Evolutionary conservation across 2,329 filamentous ascomycete genomes (phyloP).

Genomic region (Colletotrichum chlorophyti): DNA sequence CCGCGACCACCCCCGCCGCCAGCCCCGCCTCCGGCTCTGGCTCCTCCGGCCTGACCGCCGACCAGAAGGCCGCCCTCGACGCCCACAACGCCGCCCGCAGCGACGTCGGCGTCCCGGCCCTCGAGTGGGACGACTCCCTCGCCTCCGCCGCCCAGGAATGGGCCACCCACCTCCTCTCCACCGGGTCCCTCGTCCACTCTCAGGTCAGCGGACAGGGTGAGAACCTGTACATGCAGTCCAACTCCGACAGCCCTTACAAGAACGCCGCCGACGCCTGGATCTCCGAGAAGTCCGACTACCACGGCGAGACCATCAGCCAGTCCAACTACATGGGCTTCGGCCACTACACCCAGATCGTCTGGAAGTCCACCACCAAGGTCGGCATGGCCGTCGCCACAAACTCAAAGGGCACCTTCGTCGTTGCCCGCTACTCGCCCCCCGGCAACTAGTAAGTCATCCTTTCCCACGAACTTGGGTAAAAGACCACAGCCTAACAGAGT

Average conservation of each 20-base stretch:
- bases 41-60: conserved; percentile 23
- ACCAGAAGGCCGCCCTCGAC: conserved; percentile 26
- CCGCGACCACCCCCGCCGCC: conserved; percentile 25
- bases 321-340: conserved; percentile 33
- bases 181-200: conserved; percentile 28
- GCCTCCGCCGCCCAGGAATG: conserved; percentile 35
- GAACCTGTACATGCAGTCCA: conserved; percentile 30
- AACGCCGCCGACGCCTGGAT: conserved; percentile 26
- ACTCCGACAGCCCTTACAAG: conserved; percentile 12
- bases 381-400: conserved; percentile 38
- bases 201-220: conserved; percentile 18
- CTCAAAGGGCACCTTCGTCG: conserved; percentile 38
- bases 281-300: conserved; percentile 23
- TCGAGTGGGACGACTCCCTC: conserved; percentile 36
- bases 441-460: conserved; percentile 37
- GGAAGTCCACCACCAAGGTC: conserved; percentile 39
- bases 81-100: conserved; percentile 27
- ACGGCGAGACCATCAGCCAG: conserved; percentile 24
- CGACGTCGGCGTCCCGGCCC: conserved; percentile 21
- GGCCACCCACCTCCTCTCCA: conserved; percentile 22
- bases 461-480: background rate
- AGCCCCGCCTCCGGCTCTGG: conserved; percentile 2
- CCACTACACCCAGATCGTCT: conserved; percentile 40
- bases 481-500: background rate
- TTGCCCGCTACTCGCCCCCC: conserved; percentile 41